phyloP scores from a whole-genome alignment of 306 rosid genomes.

The Astragalus membranaceus region DNA sequence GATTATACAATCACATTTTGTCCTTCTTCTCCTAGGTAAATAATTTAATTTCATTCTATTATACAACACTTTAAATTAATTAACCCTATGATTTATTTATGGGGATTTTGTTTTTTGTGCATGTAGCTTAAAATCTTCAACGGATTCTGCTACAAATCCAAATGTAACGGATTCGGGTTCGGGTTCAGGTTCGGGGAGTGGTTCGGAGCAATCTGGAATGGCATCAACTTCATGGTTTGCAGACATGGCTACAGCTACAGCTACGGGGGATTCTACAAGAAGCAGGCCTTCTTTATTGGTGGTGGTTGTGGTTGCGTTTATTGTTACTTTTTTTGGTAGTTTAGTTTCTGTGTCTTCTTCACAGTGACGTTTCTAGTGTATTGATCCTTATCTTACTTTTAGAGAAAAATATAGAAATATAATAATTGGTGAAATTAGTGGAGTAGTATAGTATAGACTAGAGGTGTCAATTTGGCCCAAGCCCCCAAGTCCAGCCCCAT shows the following conservation, averaged over 20 bases:
- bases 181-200: conserved; percentile 8
- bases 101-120: background rate
- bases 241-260: conserved; percentile 65
- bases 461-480: too few relatives aligned
- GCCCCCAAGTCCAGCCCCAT: too few relatives aligned
- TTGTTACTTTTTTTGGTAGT: conserved; percentile 24
- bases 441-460: too few relatives aligned
- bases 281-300: conserved; percentile 14
- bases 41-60: background rate
- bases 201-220: conserved; percentile 30
- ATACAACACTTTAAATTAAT: background rate
- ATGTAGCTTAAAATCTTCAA: conserved; percentile 48
- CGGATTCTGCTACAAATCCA: conserved; percentile 32
- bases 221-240: conserved; percentile 56
- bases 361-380: background rate
- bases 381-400: conserved; percentile 13
- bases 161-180: conserved; percentile 12
- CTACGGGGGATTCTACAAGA: conserved; percentile 34
- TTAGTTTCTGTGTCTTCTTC: conserved; percentile 1
- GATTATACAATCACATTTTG: conserved; percentile 79
- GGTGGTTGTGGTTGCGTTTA: conserved; percentile 18
- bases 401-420: background rate
- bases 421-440: background rate
- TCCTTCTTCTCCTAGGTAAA: conserved; percentile 51
- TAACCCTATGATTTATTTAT: background rate